Conservation (phyloP, 2,329 filamentous ascomycete species). For the Orbilia oligospora region DNA sequence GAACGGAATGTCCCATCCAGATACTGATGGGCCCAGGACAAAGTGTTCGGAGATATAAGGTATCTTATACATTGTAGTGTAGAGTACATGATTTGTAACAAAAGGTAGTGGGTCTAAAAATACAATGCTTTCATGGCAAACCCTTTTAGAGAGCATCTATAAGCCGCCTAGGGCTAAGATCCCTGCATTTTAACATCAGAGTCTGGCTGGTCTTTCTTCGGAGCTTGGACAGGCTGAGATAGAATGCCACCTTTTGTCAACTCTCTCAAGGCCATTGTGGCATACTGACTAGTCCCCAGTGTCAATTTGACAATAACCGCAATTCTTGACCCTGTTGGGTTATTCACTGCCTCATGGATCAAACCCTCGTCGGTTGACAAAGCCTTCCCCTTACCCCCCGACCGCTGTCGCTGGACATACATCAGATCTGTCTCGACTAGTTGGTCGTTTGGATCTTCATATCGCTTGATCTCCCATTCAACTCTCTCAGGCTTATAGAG, state of each 20-base stretch:
- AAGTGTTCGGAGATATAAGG: background rate
- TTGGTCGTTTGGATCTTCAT: constrained; percentile 80
- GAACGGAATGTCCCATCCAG: constrained; percentile 21
- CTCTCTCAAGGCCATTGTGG: constrained; percentile 85
- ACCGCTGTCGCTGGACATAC: constrained; percentile 69
- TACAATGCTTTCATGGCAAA: constrained; percentile 21
- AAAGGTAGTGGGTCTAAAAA: constrained; percentile 17
- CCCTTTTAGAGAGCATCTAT: background rate
- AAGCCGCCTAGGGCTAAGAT: background rate
- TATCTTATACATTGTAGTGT: constrained; percentile 40
- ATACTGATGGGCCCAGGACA: background rate
- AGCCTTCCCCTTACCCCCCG: constrained; percentile 37
- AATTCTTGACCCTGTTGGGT: constrained; percentile 69
- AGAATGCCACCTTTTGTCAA: constrained; percentile 79
- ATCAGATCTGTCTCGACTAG: constrained; percentile 91
- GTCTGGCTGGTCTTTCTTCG: constrained; percentile 25
- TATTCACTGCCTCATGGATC: constrained; percentile 48
- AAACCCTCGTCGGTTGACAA: constrained; percentile 51
- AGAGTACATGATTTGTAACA: constrained; percentile 29
- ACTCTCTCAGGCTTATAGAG: constrained; percentile 78
- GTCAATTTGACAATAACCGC: constrained; percentile 81
- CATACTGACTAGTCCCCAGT: constrained; percentile 84
- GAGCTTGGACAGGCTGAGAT: constrained; percentile 66
- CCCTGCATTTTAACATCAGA: constrained; percentile 34
- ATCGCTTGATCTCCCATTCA: constrained; percentile 78